Conservation (phyloP, 108 stramenopile genomes). For the Epipyxis sp. region DNA sequence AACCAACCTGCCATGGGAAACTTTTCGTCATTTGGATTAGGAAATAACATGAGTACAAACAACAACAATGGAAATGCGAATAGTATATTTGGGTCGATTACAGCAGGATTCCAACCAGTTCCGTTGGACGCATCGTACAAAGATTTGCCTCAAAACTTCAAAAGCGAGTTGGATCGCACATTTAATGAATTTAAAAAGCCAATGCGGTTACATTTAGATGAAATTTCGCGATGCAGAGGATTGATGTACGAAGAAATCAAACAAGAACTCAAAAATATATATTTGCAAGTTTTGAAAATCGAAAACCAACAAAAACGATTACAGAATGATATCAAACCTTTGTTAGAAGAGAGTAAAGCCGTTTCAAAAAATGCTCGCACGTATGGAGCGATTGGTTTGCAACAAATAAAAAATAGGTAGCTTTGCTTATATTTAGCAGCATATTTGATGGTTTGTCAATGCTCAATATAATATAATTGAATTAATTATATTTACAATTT, state of each 20-base stretch:
- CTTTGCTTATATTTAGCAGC: no score
- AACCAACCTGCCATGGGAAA: background rate
- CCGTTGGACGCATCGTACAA: background rate
- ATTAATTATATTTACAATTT: no score
- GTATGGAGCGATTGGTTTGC: background rate
- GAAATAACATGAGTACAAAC: background rate
- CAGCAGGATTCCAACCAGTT: no score
- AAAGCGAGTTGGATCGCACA: background rate
- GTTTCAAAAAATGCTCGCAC: background rate
- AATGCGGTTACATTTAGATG: background rate
- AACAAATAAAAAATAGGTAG: background rate
- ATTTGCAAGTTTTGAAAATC: background rate
- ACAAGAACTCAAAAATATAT: background rate
- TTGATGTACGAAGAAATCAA: background rate
- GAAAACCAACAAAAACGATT: background rate
- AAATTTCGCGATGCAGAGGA: background rate
- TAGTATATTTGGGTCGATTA: no score
- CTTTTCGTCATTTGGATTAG: background rate
- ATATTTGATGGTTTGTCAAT: no score
- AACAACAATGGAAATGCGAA: no score
- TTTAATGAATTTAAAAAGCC: background rate
- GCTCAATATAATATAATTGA: no score
- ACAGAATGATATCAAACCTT: background rate
- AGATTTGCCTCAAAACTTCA: background rate
- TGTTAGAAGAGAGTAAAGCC: background rate